These are phyloP conservation scores for Lignosus rhinocerotis DNA, from an alignment of 1,284 basidiomycete species.

Conservation along the genomic window DNA sequence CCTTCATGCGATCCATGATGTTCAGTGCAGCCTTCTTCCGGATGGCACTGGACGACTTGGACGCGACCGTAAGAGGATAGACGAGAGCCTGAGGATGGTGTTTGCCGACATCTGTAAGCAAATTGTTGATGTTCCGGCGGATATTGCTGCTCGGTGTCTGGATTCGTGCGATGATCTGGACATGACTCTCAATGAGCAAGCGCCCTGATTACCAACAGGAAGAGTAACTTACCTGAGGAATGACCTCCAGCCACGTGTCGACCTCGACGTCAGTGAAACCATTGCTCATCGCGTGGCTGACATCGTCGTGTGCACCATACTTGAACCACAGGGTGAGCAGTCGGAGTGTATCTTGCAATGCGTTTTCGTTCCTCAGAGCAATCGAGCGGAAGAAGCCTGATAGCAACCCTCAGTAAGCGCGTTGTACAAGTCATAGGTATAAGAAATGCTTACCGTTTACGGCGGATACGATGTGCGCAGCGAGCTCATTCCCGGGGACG, in stretches of 20 bases:
- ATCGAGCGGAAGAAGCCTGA: constrained; percentile 96
- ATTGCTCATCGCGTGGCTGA: constrained; percentile 86
- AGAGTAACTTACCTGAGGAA: constrained; percentile 75
- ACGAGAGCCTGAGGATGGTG: constrained; percentile 98
- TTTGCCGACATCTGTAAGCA: constrained; percentile 92
- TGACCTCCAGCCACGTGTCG: constrained; percentile 98
- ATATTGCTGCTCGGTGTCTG: constrained; percentile 92
- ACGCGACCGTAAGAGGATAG: constrained; percentile 97
- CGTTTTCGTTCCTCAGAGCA: constrained; percentile 81
- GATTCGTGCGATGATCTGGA: constrained; percentile 95
- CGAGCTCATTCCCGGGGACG: constrained; percentile 71
- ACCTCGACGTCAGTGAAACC: constrained; percentile 93
- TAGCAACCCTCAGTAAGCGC: not conserved
- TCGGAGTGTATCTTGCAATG: constrained; percentile 93
- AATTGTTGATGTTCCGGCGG: constrained; percentile 85
- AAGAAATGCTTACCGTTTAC: constrained; percentile 69
- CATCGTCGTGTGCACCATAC: constrained; percentile 90
- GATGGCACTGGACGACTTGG: constrained; percentile 88
- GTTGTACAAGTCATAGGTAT: not conserved
- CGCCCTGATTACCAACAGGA: too few species aligned
- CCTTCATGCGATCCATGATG: constrained; percentile 94
- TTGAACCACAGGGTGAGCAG: constrained; percentile 99
- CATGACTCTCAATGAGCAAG: not conserved
- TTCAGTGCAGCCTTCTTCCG: constrained; percentile 83
- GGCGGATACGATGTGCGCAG: constrained; percentile 90